These are phyloP conservation scores for Hygrocybe punicea DNA, from an alignment of 768 basidiomycete genomes.

Conservation along the genomic window DNA sequence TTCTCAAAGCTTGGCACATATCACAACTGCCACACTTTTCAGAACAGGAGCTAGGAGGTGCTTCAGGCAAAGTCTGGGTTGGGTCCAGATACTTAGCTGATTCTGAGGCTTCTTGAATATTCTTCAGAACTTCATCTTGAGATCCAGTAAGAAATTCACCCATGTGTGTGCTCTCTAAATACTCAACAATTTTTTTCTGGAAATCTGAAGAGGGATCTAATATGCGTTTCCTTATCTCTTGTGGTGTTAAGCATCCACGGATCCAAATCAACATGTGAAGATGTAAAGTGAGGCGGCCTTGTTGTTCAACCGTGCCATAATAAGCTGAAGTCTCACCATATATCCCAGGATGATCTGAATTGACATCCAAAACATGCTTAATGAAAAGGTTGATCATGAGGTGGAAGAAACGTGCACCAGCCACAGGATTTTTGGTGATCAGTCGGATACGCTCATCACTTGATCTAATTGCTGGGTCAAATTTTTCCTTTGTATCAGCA, in stretches of 20 bases:
- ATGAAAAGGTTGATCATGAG: slow-evolving; percentile 22
- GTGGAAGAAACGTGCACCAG: slow-evolving; percentile 26
- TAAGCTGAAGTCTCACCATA: slow-evolving; percentile 31
- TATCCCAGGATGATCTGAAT: slow-evolving; percentile 16
- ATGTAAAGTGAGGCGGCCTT: slow-evolving; percentile 38
- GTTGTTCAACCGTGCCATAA: slow-evolving; percentile 35
- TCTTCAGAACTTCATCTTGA: slow-evolving; percentile 12
- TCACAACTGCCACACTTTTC: slow-evolving; percentile 10
- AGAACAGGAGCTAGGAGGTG: slow-evolving; percentile 14
- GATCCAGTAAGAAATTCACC: slow-evolving; percentile 32
- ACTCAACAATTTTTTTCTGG: slow-evolving; percentile 24
- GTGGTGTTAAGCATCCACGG: slow-evolving; percentile 22
- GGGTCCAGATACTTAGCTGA: slow-evolving; percentile 20
- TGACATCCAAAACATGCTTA: slow-evolving; percentile 21
- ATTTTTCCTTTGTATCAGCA: slow-evolving; percentile 24
- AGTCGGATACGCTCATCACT: slow-evolving; percentile 8
- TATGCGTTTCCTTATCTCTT: slow-evolving; percentile 31
- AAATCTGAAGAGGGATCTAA: slow-evolving; percentile 24
- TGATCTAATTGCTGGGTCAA: slow-evolving; percentile 14
- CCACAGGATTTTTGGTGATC: slow-evolving; percentile 10
- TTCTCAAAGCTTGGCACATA: slow-evolving; percentile 30
- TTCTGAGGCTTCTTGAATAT: neutral
- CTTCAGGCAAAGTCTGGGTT: slow-evolving; percentile 18
- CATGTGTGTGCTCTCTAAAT: slow-evolving; percentile 30
- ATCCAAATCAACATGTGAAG: slow-evolving; percentile 40